These are phyloP conservation scores for Ailanthus altissimus DNA, from an alignment of 345 rosid species.

Conservation along the genomic window DNA sequence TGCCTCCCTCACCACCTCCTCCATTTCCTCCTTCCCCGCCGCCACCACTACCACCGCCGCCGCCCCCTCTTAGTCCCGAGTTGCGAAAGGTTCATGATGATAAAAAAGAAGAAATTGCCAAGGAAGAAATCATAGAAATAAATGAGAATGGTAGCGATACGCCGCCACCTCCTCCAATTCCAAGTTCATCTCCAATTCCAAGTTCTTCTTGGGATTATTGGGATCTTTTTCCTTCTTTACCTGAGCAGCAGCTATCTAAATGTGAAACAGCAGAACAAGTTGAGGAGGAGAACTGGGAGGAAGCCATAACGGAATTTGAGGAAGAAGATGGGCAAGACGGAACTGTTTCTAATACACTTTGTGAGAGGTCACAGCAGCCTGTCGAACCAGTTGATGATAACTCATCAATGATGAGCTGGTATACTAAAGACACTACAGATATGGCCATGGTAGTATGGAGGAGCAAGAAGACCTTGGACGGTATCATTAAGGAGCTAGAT, in stretches of 20 bases:
- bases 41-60: conserved; percentile 87
- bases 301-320: conserved; percentile 68
- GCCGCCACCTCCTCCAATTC: conserved; percentile 46
- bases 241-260: conserved; percentile 26
- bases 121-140: conserved; percentile 44
- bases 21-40: conserved; percentile 71
- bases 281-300: conserved; percentile 72
- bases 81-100: conserved; percentile 33
- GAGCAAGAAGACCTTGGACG: conserved; percentile 63
- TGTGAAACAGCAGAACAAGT: conserved; percentile 37
- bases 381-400: conserved; percentile 49
- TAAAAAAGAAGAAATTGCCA: conserved; percentile 32
- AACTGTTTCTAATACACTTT: conserved; percentile 33
- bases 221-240: conserved; percentile 48
- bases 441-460: conserved; percentile 42
- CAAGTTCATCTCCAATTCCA: conserved; percentile 37
- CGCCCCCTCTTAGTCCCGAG: conserved; percentile 73
- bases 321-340: conserved; percentile 55
- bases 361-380: conserved; percentile 41
- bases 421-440: conserved; percentile 47
- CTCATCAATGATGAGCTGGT: conserved; percentile 58
- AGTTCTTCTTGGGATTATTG: conserved; percentile 53
- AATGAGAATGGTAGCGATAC: conserved; percentile 37
- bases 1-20: conserved; percentile 51
- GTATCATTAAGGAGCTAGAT: conserved; percentile 74